These are phyloP conservation scores for Acidiella bohemica DNA, from an alignment of 495 filamentous ascomycete species.

Conservation along the genomic window DNA sequence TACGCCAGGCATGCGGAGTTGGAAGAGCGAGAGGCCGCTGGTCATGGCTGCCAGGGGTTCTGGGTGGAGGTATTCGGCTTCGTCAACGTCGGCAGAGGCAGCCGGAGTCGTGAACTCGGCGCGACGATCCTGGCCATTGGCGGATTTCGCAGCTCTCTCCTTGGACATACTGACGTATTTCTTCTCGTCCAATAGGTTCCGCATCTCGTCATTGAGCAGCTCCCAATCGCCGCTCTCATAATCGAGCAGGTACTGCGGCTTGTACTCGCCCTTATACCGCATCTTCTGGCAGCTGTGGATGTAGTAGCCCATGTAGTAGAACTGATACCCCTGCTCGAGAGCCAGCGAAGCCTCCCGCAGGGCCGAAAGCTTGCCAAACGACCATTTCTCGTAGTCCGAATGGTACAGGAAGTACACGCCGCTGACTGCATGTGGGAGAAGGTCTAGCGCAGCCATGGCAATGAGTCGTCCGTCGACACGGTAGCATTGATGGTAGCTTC, in stretches of 20 bases:
- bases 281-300: slow-evolving; percentile 64
- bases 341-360: slow-evolving; percentile 72
- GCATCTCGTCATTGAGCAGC: slow-evolving; percentile 51
- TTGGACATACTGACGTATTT: slow-evolving; percentile 56
- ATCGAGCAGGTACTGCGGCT: slow-evolving; percentile 71
- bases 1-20: slow-evolving; percentile 62
- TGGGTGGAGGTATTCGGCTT: slow-evolving; percentile 7
- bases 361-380: slow-evolving; percentile 80
- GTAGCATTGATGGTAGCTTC: slow-evolving; percentile 94
- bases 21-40: slow-evolving; percentile 44
- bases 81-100: background rate
- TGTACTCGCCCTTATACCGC: slow-evolving; percentile 82
- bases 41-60: slow-evolving; percentile 22
- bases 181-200: slow-evolving; percentile 47
- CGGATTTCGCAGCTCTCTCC: slow-evolving; percentile 25
- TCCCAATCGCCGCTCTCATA: slow-evolving; percentile 66
- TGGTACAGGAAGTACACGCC: slow-evolving; percentile 92
- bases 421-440: slow-evolving; percentile 77
- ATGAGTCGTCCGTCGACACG: slow-evolving; percentile 78
- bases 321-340: slow-evolving; percentile 57
- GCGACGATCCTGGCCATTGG: background rate
- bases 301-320: slow-evolving; percentile 68
- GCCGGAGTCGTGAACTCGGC: background rate
- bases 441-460: slow-evolving; percentile 77
- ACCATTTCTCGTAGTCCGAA: slow-evolving; percentile 61